These are phyloP conservation scores for Tuctoria greenei DNA, from an alignment of 176 grass and related monocot species.

Conservation along the genomic window DNA sequence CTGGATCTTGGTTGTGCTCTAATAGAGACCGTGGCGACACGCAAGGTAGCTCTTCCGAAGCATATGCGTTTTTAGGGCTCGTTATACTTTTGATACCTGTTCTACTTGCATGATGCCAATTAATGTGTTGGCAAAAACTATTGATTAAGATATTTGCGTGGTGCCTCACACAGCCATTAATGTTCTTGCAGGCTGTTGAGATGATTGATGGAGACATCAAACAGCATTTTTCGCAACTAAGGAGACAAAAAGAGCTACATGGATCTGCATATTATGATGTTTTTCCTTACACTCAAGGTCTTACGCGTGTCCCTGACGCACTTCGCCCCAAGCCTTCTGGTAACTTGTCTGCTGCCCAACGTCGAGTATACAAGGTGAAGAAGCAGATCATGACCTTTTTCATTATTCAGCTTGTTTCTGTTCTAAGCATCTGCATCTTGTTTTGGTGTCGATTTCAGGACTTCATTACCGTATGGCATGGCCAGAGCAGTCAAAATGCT, in stretches of 20 bases:
- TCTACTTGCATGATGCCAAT: neutral
- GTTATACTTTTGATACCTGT: conserved; percentile 17
- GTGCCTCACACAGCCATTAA: neutral
- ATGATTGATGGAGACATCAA: conserved; percentile 87
- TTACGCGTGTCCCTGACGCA: conserved; percentile 64
- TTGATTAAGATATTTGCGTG: neutral
- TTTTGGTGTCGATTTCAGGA: conserved; percentile 56
- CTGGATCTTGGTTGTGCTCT: conserved; percentile 97
- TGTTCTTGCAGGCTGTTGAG: conserved; percentile 67
- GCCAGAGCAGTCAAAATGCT: conserved; percentile 74
- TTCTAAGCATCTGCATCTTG: conserved; percentile 20
- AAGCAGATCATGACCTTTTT: neutral
- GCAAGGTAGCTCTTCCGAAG: conserved; percentile 54
- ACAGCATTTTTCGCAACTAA: conserved; percentile 64
- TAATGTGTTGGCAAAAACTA: neutral
- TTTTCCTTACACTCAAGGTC: conserved; percentile 74
- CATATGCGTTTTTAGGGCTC: neutral
- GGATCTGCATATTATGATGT: conserved; percentile 87
- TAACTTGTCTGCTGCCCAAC: conserved; percentile 63
- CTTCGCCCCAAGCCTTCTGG: conserved; percentile 75
- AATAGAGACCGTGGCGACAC: conserved; percentile 91
- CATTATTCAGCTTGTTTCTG: neutral
- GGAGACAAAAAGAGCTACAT: conserved; percentile 74
- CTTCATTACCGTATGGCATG: conserved; percentile 87
- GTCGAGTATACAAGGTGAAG: conserved; percentile 86